These are phyloP conservation scores for Fraxinus greggii DNA, from an alignment of 305 asterid genomes.

Conservation along the genomic window DNA sequence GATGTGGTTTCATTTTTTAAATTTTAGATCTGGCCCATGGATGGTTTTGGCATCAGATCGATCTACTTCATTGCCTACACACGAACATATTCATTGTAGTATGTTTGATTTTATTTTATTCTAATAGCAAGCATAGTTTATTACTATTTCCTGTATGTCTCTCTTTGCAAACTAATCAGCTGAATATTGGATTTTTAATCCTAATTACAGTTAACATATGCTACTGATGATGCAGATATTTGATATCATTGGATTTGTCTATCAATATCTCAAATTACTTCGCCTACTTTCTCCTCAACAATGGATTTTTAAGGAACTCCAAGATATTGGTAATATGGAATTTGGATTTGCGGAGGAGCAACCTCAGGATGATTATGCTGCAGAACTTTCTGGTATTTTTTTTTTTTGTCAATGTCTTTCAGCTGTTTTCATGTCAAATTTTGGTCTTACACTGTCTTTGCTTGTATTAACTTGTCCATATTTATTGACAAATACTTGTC, in stretches of 20 bases:
- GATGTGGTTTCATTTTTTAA: not conserved
- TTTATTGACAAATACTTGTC: slow-evolving; percentile 22
- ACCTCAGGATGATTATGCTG: slow-evolving; percentile 97
- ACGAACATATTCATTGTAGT: slow-evolving; percentile 9
- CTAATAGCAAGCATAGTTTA: not conserved
- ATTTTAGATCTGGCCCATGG: not conserved
- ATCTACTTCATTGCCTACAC: not conserved
- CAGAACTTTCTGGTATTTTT: slow-evolving; percentile 86
- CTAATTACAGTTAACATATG: slow-evolving; percentile 1
- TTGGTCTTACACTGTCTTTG: not conserved
- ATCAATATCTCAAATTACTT: slow-evolving; percentile 89
- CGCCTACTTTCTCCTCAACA: slow-evolving; percentile 76
- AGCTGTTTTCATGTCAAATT: not conserved
- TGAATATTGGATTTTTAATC: slow-evolving; percentile 16
- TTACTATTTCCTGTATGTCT: not conserved
- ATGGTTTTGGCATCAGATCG: not conserved
- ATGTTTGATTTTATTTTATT: not conserved
- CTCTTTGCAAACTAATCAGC: not conserved
- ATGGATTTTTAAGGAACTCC: slow-evolving; percentile 97
- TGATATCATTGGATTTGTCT: slow-evolving; percentile 74
- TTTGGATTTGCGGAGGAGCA: slow-evolving; percentile 93
- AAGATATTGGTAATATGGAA: slow-evolving; percentile 85
- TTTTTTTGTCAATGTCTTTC: slow-evolving; percentile 4
- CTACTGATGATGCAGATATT: slow-evolving; percentile 55
- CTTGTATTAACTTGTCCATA: slow-evolving; percentile 9